Evolutionary conservation across 129 eudicot species (phyloP).

Genomic region (Cynara cardunculus): DNA sequence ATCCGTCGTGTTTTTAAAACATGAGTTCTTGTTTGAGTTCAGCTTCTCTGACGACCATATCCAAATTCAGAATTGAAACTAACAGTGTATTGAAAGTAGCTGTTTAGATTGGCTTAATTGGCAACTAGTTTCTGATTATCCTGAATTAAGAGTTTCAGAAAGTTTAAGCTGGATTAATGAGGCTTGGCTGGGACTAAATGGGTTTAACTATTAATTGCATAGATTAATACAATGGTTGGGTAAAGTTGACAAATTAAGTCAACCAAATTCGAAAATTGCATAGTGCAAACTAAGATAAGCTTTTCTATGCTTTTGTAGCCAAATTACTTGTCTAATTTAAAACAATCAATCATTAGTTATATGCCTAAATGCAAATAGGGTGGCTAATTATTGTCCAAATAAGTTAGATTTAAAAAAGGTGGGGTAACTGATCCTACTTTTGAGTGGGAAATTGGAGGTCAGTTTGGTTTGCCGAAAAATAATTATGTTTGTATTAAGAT

Average conservation of each 20-base stretch:
- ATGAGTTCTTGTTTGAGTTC: not conserved
- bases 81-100: not conserved
- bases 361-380: not conserved
- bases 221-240: not conserved
- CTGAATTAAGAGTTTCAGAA: not conserved
- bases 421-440: not conserved
- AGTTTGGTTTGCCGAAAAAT: not conserved
- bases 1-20: not conserved
- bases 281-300: not conserved
- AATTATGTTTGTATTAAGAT: not conserved
- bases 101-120: not conserved
- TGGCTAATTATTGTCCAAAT: not conserved
- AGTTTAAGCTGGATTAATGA: not conserved
- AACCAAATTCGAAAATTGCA: not conserved
- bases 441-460: not conserved
- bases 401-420: not conserved
- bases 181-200: not conserved
- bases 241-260: not conserved
- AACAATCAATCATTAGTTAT: not conserved
- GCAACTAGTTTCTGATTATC: not conserved
- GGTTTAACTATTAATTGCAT: no score
- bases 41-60: not conserved
- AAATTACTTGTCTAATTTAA: not conserved
- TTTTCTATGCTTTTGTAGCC: not conserved
- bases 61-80: not conserved